Conservation (phyloP, 2,329 filamentous ascomycete genomes). For the Fusarium chaquense region DNA sequence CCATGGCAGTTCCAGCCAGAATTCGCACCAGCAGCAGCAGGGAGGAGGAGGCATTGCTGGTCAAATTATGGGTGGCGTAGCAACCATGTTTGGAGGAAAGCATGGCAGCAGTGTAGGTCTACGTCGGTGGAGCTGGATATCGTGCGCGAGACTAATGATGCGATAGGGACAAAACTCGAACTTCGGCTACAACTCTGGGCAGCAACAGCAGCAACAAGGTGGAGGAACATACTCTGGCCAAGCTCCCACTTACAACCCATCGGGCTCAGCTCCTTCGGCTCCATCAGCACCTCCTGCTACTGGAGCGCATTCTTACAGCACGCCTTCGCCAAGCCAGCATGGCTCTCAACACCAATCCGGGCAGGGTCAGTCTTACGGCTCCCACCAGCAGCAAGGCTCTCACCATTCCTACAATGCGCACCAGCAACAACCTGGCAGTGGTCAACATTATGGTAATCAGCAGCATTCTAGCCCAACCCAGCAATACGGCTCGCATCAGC, state of each 20-base stretch:
- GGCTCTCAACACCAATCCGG: constrained; percentile 24
- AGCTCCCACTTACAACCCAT: constrained; percentile 64
- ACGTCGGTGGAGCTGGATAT: not conserved
- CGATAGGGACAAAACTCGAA: constrained; percentile 60
- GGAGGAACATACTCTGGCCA: constrained; percentile 66
- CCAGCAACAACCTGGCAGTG: constrained; percentile 44
- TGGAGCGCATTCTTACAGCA: constrained; percentile 47
- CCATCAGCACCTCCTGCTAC: constrained; percentile 45
- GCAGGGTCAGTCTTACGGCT: constrained; percentile 17
- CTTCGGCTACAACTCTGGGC: constrained; percentile 71
- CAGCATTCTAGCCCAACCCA: constrained; percentile 32
- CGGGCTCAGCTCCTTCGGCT: constrained; percentile 46
- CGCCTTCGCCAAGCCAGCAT: constrained; percentile 46
- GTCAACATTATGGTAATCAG: constrained; percentile 42
- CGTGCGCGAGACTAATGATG: constrained; percentile 27
- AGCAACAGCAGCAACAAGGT: constrained; percentile 50
- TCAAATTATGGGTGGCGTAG: constrained; percentile 66
- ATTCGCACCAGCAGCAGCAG: constrained; percentile 48
- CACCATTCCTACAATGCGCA: constrained; percentile 27
- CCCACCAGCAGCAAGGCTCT: constrained; percentile 39
- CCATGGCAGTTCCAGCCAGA: constrained; percentile 60
- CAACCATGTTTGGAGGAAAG: constrained; percentile 65
- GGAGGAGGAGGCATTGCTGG: constrained; percentile 62
- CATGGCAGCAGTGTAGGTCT: constrained; percentile 53
- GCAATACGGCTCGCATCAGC: constrained; percentile 41